Percentiles rank a stretch among this genome's conserved stretches.
phyloP scores from a whole-genome alignment of 306 rosid genomes.

The Crotalaria pallida region DNA sequence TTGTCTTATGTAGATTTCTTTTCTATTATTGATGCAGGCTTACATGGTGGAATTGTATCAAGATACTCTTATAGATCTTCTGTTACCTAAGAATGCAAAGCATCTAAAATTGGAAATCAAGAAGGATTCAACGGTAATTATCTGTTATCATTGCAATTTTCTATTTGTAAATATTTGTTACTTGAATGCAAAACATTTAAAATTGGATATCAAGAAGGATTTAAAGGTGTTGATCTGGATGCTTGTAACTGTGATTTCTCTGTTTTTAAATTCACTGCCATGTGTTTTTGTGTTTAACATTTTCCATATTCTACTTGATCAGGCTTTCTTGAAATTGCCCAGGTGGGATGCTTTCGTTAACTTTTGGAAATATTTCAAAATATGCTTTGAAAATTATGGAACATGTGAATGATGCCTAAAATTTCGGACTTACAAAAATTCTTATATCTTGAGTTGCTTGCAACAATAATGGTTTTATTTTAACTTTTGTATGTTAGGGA shows the following conservation, averaged over 20 bases:
- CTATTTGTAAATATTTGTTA: background rate
- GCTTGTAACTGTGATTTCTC: slow-evolving; percentile 3
- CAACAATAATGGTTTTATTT: background rate
- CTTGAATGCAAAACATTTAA: background rate
- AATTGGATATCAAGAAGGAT: background rate
- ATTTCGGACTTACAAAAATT: background rate
- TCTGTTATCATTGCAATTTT: background rate
- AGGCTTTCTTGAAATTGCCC: slow-evolving; percentile 3
- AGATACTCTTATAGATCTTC: slow-evolving; percentile 81
- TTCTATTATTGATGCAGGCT: slow-evolving; percentile 45
- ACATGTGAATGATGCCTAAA: background rate
- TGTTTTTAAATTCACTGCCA: background rate
- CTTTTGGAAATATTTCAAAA: background rate
- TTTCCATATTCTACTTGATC: background rate
- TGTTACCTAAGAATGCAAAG: slow-evolving; percentile 64
- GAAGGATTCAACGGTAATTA: slow-evolving; percentile 68
- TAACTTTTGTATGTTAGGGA: slow-evolving; percentile 53
- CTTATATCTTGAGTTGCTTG: background rate
- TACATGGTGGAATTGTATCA: slow-evolving; percentile 89
- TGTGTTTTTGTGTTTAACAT: background rate
- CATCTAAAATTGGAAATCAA: slow-evolving; percentile 65
- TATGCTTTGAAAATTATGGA: background rate
- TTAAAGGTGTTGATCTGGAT: background rate
- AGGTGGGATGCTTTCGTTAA: background rate
- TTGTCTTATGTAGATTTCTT: background rate